phyloP scores from a whole-genome alignment of 768 basidiomycete genomes.

The Termitomyces sp. region DNA sequence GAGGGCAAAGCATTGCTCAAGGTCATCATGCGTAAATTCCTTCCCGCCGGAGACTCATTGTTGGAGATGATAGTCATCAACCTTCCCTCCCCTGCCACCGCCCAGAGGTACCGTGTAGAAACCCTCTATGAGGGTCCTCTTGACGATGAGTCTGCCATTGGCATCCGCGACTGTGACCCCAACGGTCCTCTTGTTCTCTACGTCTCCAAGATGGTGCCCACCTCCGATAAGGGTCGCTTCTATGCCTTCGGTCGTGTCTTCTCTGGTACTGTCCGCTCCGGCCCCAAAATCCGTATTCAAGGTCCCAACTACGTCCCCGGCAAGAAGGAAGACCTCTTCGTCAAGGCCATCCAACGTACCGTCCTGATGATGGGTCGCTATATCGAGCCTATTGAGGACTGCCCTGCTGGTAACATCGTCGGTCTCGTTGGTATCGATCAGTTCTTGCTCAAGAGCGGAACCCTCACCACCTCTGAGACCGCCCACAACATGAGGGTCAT shows the following conservation, averaged over 20 bases:
- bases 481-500: constrained; percentile 99
- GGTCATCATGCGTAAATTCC: constrained; percentile 98
- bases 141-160: constrained; percentile 99
- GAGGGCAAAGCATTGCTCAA: constrained; percentile 97
- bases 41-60: constrained; percentile 97
- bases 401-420: constrained; percentile 97
- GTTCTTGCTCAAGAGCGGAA: constrained; percentile 99
- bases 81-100: constrained; percentile 95
- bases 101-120: constrained; percentile 98
- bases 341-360: constrained; percentile 98
- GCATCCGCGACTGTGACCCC: constrained; percentile 97
- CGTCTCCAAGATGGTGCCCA: constrained; percentile 99
- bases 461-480: constrained; percentile 95
- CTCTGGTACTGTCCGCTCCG: constrained; percentile 94
- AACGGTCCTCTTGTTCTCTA: constrained; percentile 95
- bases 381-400: constrained; percentile 98
- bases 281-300: constrained; percentile 99
- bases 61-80: constrained; percentile 99
- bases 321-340: constrained; percentile 97
- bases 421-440: constrained; percentile 99
- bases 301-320: constrained; percentile 98
- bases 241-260: constrained; percentile 99
- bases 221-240: constrained; percentile 99
- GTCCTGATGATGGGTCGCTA: constrained; percentile 99
- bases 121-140: constrained; percentile 99